Conservation (phyloP, 108 stramenopile species). For the Cyclotella kingstonii region DNA sequence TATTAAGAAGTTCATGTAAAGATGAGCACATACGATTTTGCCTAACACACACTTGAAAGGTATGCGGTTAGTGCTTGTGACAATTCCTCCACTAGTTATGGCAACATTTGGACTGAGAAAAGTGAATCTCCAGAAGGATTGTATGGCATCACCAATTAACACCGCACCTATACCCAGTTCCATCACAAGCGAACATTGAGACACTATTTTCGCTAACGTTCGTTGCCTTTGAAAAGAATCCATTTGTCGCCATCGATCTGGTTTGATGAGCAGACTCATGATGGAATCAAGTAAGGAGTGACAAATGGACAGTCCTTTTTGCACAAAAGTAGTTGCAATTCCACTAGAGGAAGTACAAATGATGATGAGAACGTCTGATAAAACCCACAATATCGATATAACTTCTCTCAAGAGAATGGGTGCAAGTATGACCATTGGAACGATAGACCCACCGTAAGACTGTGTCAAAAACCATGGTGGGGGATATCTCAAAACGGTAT, state of each 20-base stretch:
- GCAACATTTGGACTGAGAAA: slow-evolving; percentile 9
- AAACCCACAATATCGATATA: slow-evolving; percentile 54
- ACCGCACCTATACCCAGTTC: slow-evolving; percentile 63
- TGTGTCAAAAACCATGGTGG: slow-evolving; percentile 38
- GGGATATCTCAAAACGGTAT: slow-evolving; percentile 20
- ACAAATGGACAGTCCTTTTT: slow-evolving; percentile 15
- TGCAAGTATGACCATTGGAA: slow-evolving; percentile 39
- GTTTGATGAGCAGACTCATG: slow-evolving; percentile 67
- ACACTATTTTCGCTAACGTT: slow-evolving; percentile 62
- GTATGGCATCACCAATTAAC: slow-evolving; percentile 51
- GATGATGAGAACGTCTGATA: slow-evolving; percentile 59
- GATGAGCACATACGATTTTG: slow-evolving; percentile 52
- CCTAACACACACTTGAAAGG: slow-evolving; percentile 37
- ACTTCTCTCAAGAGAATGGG: slow-evolving; percentile 75
- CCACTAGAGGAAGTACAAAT: slow-evolving; percentile 31
- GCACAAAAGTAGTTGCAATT: slow-evolving; percentile 13
- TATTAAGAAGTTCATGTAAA: slow-evolving; percentile 75
- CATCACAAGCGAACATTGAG: slow-evolving; percentile 51
- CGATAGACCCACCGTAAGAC: slow-evolving; percentile 15
- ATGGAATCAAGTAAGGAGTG: slow-evolving; percentile 55
- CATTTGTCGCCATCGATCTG: slow-evolving; percentile 58
- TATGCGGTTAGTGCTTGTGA: slow-evolving; percentile 10
- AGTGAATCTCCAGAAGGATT: slow-evolving; percentile 37
- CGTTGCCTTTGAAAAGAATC: slow-evolving; percentile 66
- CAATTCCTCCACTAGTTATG: not conserved